A percentile compares a stretch with the other conserved stretches of the same genome.
Conservation (phyloP, 306 rosid genomes). For the Acacia acuminata region DNA sequence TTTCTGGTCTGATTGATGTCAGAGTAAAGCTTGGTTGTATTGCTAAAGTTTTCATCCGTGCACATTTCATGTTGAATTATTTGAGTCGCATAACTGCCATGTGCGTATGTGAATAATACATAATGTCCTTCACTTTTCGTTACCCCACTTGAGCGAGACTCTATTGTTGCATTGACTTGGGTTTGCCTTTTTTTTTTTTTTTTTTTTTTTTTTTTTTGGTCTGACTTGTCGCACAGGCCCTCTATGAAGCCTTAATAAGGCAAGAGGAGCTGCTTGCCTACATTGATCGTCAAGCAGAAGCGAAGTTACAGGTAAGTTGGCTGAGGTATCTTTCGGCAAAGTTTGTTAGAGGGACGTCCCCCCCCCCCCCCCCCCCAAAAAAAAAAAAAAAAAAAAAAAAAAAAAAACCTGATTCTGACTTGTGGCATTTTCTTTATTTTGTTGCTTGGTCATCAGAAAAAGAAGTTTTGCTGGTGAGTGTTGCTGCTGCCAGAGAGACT, state of each 20-base stretch:
- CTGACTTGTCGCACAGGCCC: conserved; percentile 56
- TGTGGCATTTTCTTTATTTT: conserved; percentile 24
- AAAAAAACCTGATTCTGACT: neutral
- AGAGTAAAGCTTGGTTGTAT: neutral
- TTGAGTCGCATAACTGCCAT: conserved; percentile 7
- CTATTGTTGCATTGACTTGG: conserved; percentile 12
- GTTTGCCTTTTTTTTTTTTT: conserved; percentile 1
- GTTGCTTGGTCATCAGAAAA: conserved; percentile 57
- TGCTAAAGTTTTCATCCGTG: neutral
- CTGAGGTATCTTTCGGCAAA: neutral
- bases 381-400: too few relatives aligned
- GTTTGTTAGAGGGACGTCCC: neutral
- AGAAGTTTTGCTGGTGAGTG: conserved; percentile 84
- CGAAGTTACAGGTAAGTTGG: conserved; percentile 70
- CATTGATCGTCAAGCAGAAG: conserved; percentile 84
- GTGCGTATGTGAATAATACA: neutral
- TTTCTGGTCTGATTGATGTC: neutral
- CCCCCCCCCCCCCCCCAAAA: too few relatives aligned
- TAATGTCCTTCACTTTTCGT: neutral
- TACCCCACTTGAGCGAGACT: neutral
- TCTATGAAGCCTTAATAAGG: conserved; percentile 84
- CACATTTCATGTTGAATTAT: neutral
- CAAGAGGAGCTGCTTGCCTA: conserved; percentile 96
- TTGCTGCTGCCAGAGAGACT: conserved; percentile 63
- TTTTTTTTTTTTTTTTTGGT: neutral